Conservation (phyloP, 163 green algal genomes). For the Chlamydomonas reinhardtii region DNA sequence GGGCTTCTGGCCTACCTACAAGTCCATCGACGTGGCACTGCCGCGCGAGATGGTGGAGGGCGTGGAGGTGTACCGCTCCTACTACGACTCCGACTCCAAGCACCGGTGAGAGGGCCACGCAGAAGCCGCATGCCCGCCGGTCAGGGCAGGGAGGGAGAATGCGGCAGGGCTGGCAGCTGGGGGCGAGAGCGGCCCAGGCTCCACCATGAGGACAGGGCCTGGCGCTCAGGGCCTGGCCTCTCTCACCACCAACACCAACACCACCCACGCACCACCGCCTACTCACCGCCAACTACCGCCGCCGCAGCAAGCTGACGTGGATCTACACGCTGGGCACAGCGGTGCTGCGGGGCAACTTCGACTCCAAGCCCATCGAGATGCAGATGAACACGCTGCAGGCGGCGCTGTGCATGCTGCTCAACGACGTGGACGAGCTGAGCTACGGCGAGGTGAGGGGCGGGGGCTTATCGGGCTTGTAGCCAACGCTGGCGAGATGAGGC, state of each 20-base stretch:
- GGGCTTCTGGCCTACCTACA: conserved; percentile 98
- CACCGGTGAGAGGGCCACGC: conserved; percentile 66
- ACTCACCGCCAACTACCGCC: too few species aligned
- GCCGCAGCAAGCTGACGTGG: conserved; percentile 87
- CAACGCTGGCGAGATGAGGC: too few species aligned
- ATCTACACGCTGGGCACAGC: conserved; percentile 91
- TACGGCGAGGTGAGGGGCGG: conserved; percentile 62
- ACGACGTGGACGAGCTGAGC: conserved; percentile 74
- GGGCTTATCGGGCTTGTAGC: not conserved
- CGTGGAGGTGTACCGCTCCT: conserved; percentile 85
- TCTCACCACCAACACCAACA: too few species aligned
- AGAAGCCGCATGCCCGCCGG: too few species aligned
- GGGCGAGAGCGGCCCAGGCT: too few species aligned
- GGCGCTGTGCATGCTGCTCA: conserved; percentile 83
- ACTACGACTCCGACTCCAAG: conserved; percentile 85
- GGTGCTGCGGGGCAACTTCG: conserved; percentile 89
- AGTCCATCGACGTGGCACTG: conserved; percentile 90
- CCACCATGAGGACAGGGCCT: too few species aligned
- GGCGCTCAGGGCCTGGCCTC: too few species aligned
- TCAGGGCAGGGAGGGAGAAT: too few species aligned
- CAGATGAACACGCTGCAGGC: conserved; percentile 91
- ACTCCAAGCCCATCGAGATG: conserved; percentile 90
- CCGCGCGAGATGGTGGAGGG: conserved; percentile 91
- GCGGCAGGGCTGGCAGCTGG: too few species aligned
- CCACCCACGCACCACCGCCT: too few species aligned